A percentile compares a stretch with the other conserved stretches of the same genome.
These are phyloP conservation scores for Microbotryomycetes sp. DNA, from an alignment of 1,284 basidiomycete species.

Conservation along the genomic window DNA sequence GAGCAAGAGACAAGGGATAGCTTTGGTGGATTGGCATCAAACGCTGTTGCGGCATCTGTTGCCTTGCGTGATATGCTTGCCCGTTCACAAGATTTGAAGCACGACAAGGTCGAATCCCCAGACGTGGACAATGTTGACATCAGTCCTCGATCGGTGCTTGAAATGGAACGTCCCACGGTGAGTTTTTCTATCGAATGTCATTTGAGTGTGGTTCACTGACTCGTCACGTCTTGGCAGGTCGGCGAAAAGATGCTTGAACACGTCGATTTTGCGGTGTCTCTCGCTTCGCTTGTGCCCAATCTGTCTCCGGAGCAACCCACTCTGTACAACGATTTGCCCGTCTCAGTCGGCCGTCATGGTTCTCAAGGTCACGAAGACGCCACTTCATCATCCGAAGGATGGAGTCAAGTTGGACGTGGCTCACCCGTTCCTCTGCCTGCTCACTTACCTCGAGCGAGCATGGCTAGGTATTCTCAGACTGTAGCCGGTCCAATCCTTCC, in stretches of 20 bases:
- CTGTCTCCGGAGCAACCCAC: constrained; percentile 10
- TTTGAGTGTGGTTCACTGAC: not conserved
- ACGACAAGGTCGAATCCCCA: constrained; percentile 4
- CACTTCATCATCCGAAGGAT: not conserved
- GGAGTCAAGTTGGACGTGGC: not conserved
- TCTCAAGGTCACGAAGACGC: not conserved
- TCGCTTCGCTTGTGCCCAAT: constrained; percentile 15
- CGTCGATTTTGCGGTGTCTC: constrained; percentile 10
- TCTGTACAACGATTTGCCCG: not conserved
- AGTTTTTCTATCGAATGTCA: not conserved
- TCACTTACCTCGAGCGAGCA: not conserved
- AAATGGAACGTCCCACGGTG: constrained; percentile 20
- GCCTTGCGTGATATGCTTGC: constrained; percentile 14
- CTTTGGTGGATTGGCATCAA: constrained; percentile 15
- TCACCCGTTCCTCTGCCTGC: not conserved
- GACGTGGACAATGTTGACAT: not conserved
- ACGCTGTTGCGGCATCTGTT: constrained; percentile 12
- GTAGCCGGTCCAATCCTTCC: not conserved
- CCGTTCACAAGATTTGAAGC: not conserved
- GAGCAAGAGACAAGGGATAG: constrained; percentile 3
- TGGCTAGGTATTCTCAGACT: not conserved
- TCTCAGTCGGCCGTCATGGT: not conserved
- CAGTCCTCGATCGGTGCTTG: constrained; percentile 16
- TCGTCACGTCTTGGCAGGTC: constrained; percentile 1
- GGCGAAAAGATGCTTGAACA: constrained; percentile 29